These are phyloP conservation scores for Stagonosporopsis rhizophila DNA, from an alignment of 2,329 filamentous ascomycete species.

Conservation along the genomic window DNA sequence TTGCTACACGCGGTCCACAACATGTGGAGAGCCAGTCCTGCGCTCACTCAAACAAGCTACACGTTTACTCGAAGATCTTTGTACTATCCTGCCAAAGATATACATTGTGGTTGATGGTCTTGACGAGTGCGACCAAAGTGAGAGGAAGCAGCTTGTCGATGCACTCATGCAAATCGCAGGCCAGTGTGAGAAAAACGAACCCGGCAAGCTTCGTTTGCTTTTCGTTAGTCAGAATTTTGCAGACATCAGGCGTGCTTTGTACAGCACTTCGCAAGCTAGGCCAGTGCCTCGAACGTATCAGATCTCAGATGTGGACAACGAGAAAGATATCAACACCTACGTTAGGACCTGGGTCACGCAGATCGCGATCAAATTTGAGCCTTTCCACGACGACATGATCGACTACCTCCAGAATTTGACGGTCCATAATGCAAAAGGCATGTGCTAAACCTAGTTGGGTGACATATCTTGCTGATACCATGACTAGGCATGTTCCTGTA, in stretches of 20 bases:
- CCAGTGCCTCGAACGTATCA: slow-evolving; percentile 21
- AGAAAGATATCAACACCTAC: slow-evolving; percentile 29
- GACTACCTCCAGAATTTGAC: slow-evolving; percentile 33
- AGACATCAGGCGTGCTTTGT: slow-evolving; percentile 28
- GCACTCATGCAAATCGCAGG: slow-evolving; percentile 20
- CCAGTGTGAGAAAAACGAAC: slow-evolving; percentile 22
- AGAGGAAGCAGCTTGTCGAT: slow-evolving; percentile 31
- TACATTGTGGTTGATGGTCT: slow-evolving; percentile 38
- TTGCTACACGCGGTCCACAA: slow-evolving; percentile 16
- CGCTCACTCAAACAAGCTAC: slow-evolving; percentile 21
- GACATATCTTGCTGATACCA: not conserved
- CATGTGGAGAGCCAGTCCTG: slow-evolving; percentile 29
- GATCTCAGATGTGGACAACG: slow-evolving; percentile 25
- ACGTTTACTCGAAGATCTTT: slow-evolving; percentile 32
- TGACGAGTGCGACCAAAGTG: slow-evolving; percentile 28
- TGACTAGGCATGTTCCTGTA: slow-evolving; percentile 38
- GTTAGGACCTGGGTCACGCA: slow-evolving; percentile 21
- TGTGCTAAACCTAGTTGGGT: not conserved
- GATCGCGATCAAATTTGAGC: slow-evolving; percentile 23
- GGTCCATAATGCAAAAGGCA: slow-evolving; percentile 31
- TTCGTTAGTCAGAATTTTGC: slow-evolving; percentile 37
- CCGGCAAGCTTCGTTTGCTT: slow-evolving; percentile 33
- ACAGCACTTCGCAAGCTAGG: slow-evolving; percentile 6
- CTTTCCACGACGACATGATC: slow-evolving; percentile 24
- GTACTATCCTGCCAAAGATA: slow-evolving; percentile 21